Evolutionary conservation across 345 rosid species (phyloP), one percentile per base, ranked within the genome.

Genomic region (Capsella bursapastoris): DNA sequence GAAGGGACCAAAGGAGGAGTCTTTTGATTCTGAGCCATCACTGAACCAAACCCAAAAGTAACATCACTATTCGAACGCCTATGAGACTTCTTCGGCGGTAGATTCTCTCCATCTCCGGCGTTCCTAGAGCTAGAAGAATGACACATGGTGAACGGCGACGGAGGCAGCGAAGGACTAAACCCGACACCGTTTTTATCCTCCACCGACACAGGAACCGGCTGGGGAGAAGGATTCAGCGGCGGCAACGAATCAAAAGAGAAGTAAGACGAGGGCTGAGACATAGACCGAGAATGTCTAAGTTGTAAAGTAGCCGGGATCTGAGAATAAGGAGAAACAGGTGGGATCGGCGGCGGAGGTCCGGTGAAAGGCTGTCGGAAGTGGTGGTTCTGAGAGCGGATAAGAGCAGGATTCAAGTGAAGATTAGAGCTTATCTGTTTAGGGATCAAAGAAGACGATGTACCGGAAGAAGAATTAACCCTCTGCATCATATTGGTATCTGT

Each of bases 11-110:
- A 86, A 1, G 90, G 84, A 0, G 97, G 81, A 15, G 91, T 83
- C 70, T 64, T 53, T 31, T 84, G 93, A 28, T 4, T 35, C 53
- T 72, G 76, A 72, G 4, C 7, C 79, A 82, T 79, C 55, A 86
- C 66, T 3, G 84, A 53, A 2, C 82, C 64, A 79, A 93, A 78
- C 60, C 85, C 91, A 78, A 89, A 93, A 1, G 97, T 95, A 48
- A 93, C 88, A 76, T 93, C 98, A 65, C 97, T 93, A 51, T 74
- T 91, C 15, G 97, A 88, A 78, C 98, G 85, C 75, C 96, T 81
- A 70, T 93, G 98, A 5, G 96, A 83, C 76, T 89, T 91, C 4
- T 91, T 80, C 2, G 97, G 97, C 6, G 96, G 96, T 64, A 93
- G 84, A 68, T 81, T 78, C 80, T 89, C 97, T 3, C 85, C 89